Conservation (phyloP, 495 filamentous ascomycete species). For the Chaetomidium leptoderma region DNA sequence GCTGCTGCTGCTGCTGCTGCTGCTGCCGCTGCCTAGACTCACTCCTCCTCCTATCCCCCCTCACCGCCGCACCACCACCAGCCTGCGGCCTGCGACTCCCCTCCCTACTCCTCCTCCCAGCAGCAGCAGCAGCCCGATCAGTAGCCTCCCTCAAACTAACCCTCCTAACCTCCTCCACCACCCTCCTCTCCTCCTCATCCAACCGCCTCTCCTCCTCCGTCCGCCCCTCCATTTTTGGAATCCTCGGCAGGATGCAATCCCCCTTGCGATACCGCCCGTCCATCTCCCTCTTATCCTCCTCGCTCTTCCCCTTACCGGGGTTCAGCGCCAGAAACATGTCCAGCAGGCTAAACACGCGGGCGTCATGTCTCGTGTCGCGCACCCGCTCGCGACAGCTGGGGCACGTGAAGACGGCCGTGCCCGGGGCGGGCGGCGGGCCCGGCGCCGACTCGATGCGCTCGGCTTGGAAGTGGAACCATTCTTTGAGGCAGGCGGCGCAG, state of each 20-base stretch:
- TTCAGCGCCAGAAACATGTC: conserved; percentile 74
- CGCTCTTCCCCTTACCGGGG: conserved; percentile 61
- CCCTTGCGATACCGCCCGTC: conserved; percentile 67
- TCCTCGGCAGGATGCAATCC: conserved; percentile 63
- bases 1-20: conserved; percentile 36
- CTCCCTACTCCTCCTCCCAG: conserved; percentile 9
- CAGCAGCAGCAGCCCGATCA: conserved; percentile 5
- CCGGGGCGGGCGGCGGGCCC: conserved; percentile 41
- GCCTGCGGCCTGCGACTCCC: conserved; percentile 21
- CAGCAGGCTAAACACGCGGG: conserved; percentile 73
- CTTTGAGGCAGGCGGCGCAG: conserved; percentile 88
- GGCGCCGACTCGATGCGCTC: conserved; percentile 42
- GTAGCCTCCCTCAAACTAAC: conserved; percentile 64
- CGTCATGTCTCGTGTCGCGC: conserved; percentile 76
- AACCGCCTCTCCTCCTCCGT: conserved; percentile 53
- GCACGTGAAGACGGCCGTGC: conserved; percentile 67
- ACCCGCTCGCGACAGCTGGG: conserved; percentile 87
- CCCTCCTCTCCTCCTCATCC: conserved; percentile 51
- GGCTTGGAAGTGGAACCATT: conserved; percentile 77
- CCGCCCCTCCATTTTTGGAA: conserved; percentile 41
- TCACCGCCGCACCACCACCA: conserved; percentile 26
- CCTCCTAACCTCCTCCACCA: conserved; percentile 62
- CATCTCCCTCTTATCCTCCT: conserved; percentile 68
- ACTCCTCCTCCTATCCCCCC: conserved; percentile 36
- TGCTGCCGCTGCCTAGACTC: conserved; percentile 36